Percentiles rank a stretch among this genome's conserved stretches.
Conservation (phyloP, 345 rosid species). For the Mercurialis annua region DNA sequence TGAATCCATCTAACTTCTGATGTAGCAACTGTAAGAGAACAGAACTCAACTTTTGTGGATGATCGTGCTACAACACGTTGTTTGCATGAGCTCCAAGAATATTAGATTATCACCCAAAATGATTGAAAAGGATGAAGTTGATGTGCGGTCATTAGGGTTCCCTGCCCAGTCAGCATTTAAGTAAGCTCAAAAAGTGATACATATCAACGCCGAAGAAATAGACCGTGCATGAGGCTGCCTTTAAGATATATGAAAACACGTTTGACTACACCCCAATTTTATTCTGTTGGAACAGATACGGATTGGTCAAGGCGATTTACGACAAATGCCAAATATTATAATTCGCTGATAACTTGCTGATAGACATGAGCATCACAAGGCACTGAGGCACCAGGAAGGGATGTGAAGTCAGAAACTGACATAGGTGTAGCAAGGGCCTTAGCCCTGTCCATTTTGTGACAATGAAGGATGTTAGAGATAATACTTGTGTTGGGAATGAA, state of each 20-base stretch:
- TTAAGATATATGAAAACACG: background rate
- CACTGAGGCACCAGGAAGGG: background rate
- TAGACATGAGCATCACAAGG: too few relatives aligned
- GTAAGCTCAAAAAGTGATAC: background rate
- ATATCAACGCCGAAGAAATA: background rate
- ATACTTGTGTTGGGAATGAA: conserved; percentile 1
- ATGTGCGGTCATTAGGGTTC: background rate
- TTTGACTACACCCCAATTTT: background rate
- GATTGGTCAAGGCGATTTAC: background rate
- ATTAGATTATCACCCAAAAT: background rate
- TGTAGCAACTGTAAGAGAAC: background rate
- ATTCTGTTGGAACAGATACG: background rate
- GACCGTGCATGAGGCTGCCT: background rate
- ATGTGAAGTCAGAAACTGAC: background rate
- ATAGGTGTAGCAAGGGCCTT: background rate
- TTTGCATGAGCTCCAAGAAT: background rate
- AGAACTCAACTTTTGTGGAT: background rate
- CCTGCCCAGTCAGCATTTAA: background rate
- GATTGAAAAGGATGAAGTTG: background rate
- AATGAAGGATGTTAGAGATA: background rate
- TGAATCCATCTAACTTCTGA: background rate
- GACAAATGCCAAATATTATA: background rate
- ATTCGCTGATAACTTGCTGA: background rate
- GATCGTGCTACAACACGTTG: background rate
- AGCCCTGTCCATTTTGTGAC: background rate